Percentiles rank a stretch among this genome's conserved stretches.
Evolutionary conservation across 2,329 filamentous ascomycete genomes (phyloP).

Genomic region (Chaetomium globosum): DNA sequence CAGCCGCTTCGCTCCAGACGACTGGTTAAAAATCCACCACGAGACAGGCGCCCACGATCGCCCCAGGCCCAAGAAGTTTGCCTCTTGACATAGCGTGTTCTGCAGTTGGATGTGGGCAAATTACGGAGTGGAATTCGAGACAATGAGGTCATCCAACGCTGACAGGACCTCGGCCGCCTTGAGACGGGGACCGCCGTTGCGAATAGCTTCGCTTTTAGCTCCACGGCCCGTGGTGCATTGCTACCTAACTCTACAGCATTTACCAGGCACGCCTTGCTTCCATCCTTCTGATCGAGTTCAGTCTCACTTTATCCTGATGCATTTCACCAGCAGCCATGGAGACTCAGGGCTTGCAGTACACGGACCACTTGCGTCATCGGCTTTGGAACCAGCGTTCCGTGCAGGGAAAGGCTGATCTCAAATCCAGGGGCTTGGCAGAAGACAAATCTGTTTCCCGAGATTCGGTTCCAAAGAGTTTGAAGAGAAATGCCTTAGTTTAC

Average conservation of each 20-base stretch:
- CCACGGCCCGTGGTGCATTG: neutral
- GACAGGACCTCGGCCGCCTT: neutral
- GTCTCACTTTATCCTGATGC: neutral
- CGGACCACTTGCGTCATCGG: constrained; percentile 33
- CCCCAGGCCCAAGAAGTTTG: constrained; percentile 21
- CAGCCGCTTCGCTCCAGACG: constrained; percentile 21
- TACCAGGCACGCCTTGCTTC: neutral
- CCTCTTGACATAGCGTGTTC: constrained; percentile 2
- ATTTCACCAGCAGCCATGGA: neutral
- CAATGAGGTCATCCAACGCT: constrained; percentile 22
- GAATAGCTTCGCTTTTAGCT: constrained; percentile 24
- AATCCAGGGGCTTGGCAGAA: constrained; percentile 19
- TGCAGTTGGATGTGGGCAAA: neutral
- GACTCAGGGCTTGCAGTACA: constrained; percentile 5
- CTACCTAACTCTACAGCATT: neutral
- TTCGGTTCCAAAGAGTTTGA: neutral
- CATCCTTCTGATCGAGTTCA: neutral
- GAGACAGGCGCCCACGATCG: constrained; percentile 26
- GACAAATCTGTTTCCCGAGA: constrained; percentile 7
- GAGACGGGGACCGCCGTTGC: neutral
- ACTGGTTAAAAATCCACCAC: constrained; percentile 30
- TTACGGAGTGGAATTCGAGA: neutral
- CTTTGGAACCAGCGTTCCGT: neutral
- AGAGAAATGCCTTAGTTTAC: neutral
- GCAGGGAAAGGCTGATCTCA: constrained; percentile 24